Base-by-base conservation (phyloP, 345 rosid genomes). In the Syzygium grande region DNA sequence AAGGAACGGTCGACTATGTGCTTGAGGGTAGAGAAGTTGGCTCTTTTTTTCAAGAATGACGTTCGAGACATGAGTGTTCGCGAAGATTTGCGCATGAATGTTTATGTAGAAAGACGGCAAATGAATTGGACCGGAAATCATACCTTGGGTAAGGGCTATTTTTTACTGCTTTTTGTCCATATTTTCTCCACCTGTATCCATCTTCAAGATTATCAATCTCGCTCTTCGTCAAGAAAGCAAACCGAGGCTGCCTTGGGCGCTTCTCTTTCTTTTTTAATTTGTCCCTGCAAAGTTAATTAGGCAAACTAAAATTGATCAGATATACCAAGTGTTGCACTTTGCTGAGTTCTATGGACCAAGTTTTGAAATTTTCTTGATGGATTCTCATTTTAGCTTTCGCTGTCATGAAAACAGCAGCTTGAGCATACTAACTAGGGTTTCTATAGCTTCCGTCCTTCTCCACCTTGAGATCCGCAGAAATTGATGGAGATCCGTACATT, bases 111-210 rank as follows among this genome's bases (percentile, higher is more conserved):
- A 80, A 11, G 53, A 63, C 22, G 15, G 63, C 52, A 29, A 17
- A 52, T 17, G 79, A 65, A 80, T 52, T 30, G 73, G 83, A 38
- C 83, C 8, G 14, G 27, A 38, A 73, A 73, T 9, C 83, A 38
- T 38, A 91, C 92, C 92, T 90, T 68, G 92, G 92, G 84, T 85
- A 87, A 86, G 91, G 87, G 63, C 92, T 92, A 25, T 92, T 90
- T 87, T 92, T 90, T 61, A 92, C 93, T 8, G 93, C 93, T 54
- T 92, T 92, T 65, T 92, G 93, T 78, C 93, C 93, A 52, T 92
- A 92, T 85, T 92, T 92, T 84, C 93, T 90, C 93, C 93, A 92
- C 61, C 93, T 87, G 61, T 90, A 92, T 29, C 93, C 93, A 41
- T 92, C 93, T 85, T 91, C 93, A 73, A 91, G 92, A 90, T 91